phyloP scores from a whole-genome alignment of 2,329 filamentous ascomycete species.

The Conoideocrella luteorostrata region DNA sequence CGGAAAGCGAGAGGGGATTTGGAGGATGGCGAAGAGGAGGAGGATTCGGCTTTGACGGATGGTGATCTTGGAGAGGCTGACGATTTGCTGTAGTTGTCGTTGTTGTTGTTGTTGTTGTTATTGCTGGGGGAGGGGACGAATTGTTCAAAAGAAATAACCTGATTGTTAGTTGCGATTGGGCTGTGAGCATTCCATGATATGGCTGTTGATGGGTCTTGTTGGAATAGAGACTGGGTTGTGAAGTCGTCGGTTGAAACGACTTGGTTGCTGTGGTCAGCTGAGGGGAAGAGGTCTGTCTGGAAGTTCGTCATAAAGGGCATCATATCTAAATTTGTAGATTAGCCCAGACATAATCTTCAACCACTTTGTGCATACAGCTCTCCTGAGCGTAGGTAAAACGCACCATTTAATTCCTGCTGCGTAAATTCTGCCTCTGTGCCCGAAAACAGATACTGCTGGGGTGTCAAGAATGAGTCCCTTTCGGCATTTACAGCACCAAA shows the following conservation, averaged over 20 bases:
- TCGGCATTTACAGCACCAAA: not conserved
- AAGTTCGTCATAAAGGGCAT: slow-evolving; percentile 25
- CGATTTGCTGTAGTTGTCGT: slow-evolving; percentile 8
- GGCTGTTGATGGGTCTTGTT: slow-evolving; percentile 24
- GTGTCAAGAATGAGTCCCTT: slow-evolving; percentile 21
- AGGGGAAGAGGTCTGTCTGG: slow-evolving; percentile 22
- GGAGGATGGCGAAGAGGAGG: not conserved
- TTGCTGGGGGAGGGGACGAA: slow-evolving; percentile 26
- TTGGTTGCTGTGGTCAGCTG: slow-evolving; percentile 16
- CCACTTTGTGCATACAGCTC: not conserved
- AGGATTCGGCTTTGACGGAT: slow-evolving; percentile 19
- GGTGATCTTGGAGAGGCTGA: slow-evolving; percentile 20
- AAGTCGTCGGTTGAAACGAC: slow-evolving; percentile 20
- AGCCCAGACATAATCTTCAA: not conserved
- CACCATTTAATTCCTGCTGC: slow-evolving; percentile 23
- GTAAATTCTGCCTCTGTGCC: slow-evolving; percentile 22
- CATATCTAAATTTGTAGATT: slow-evolving; percentile 17
- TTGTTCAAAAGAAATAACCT: slow-evolving; percentile 33
- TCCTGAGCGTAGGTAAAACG: slow-evolving; percentile 12
- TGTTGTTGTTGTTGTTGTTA: not conserved
- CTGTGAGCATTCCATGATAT: slow-evolving; percentile 37
- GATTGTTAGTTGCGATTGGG: slow-evolving; percentile 22
- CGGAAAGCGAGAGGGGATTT: slow-evolving; percentile 30
- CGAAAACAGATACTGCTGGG: slow-evolving; percentile 33
- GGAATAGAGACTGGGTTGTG: slow-evolving; percentile 31